Conservation (phyloP, 768 basidiomycete genomes). For the Termitomyces sp. region DNA sequence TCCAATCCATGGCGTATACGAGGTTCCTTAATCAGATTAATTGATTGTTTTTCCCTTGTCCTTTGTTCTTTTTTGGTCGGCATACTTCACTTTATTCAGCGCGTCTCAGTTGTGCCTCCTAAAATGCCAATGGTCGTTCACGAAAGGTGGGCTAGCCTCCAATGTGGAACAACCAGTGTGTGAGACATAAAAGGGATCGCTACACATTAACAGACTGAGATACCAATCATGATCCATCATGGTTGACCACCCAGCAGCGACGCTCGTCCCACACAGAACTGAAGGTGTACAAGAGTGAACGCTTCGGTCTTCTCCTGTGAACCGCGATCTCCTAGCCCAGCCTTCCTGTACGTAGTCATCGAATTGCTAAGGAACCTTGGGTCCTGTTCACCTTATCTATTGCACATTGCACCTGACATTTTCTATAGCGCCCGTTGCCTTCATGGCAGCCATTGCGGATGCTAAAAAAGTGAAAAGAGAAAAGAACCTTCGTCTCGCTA, state of each 20-base stretch:
- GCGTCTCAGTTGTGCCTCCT: not conserved
- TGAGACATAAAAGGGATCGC: not conserved
- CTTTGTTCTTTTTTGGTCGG: not conserved
- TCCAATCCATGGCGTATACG: constrained; percentile 60
- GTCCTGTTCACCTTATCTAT: too few relatives aligned
- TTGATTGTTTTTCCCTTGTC: constrained; percentile 5
- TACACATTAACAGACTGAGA: too few relatives aligned
- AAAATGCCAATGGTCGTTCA: not conserved
- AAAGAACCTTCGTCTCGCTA: not conserved
- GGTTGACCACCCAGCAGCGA: not conserved
- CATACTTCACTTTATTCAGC: not conserved
- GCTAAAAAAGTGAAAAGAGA: too few relatives aligned
- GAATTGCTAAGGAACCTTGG: not conserved
- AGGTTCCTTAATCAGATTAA: constrained; percentile 60
- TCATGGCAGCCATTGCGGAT: not conserved
- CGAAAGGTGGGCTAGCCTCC: not conserved
- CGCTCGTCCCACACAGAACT: not conserved
- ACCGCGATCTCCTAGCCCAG: not conserved
- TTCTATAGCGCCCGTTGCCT: not conserved
- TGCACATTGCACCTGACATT: not conserved
- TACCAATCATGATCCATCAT: not conserved
- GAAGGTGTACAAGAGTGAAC: not conserved
- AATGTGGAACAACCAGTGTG: not conserved
- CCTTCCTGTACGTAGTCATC: not conserved
- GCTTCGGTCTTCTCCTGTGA: not conserved